Conservation (phyloP, 768 basidiomycete genomes). For the Tulasnella sp. region DNA sequence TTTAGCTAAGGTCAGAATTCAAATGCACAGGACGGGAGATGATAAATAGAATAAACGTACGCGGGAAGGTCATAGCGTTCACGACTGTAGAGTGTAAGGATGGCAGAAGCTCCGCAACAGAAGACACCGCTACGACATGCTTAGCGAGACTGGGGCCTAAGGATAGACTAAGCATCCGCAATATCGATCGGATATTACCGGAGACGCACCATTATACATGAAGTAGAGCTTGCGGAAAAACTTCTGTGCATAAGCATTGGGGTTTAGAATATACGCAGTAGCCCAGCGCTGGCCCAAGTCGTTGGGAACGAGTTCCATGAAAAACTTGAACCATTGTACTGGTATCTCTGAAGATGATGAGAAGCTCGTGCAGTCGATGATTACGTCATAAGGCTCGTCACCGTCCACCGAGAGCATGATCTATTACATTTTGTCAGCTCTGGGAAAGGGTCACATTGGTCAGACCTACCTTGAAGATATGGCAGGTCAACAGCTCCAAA, state of each 20-base stretch:
- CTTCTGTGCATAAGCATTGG: conserved; percentile 56
- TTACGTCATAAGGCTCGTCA: conserved; percentile 43
- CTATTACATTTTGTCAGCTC: conserved; percentile 19
- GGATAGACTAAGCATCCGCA: background rate
- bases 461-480: conserved; percentile 55
- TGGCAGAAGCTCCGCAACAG: conserved; percentile 47
- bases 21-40: background rate
- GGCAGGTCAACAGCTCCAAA: conserved; percentile 63
- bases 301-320: conserved; percentile 58
- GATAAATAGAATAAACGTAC: conserved; percentile 31
- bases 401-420: conserved; percentile 3
- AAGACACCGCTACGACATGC: conserved; percentile 49
- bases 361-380: conserved; percentile 76
- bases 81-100: conserved; percentile 42
- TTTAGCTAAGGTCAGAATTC: too few relatives aligned
- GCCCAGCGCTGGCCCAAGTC: conserved; percentile 56
- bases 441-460: background rate
- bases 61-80: conserved; percentile 40
- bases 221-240: conserved; percentile 72
- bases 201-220: conserved; percentile 39
- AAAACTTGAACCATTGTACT: conserved; percentile 68
- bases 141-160: conserved; percentile 31
- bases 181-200: background rate
- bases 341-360: conserved; percentile 66
- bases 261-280: conserved; percentile 56